phyloP scores from a whole-genome alignment of 345 rosid species.

The Adansonia digitata region DNA sequence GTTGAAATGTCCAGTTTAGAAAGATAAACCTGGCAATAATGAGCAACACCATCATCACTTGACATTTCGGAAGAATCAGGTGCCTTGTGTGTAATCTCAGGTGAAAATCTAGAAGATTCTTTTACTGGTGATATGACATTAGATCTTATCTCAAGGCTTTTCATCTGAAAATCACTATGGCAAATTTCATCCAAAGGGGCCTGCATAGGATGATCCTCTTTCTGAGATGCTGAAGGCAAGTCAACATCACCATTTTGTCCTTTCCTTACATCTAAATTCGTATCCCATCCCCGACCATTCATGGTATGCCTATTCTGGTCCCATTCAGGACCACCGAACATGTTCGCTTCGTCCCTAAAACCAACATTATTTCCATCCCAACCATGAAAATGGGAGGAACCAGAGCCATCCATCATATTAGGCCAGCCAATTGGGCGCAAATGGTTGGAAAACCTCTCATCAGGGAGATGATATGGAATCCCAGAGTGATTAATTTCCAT shows the following conservation, averaged over 20 bases:
- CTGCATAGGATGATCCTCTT: constrained; percentile 53
- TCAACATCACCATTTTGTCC: constrained; percentile 68
- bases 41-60: constrained; percentile 24
- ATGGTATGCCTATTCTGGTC: constrained; percentile 66
- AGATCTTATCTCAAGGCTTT: constrained; percentile 41
- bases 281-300: constrained; percentile 78
- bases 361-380: constrained; percentile 77
- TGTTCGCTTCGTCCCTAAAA: constrained; percentile 68
- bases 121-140: constrained; percentile 39
- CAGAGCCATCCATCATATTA: constrained; percentile 78
- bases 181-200: constrained; percentile 42
- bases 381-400: constrained; percentile 74
- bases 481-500: constrained; percentile 77
- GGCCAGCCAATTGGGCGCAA: constrained; percentile 91
- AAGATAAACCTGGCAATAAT: constrained; percentile 46
- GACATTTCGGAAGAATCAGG: constrained; percentile 35
- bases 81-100: constrained; percentile 26
- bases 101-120: constrained; percentile 31
- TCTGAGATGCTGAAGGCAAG: constrained; percentile 46
- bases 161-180: constrained; percentile 28
- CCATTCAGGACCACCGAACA: constrained; percentile 76
- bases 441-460: constrained; percentile 78
- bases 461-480: constrained; percentile 70
- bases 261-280: constrained; percentile 68
- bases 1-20: constrained; percentile 79